These are phyloP conservation scores for Pyrus bretschneideri DNA, from an alignment of 306 rosid genomes.

Conservation along the genomic window DNA sequence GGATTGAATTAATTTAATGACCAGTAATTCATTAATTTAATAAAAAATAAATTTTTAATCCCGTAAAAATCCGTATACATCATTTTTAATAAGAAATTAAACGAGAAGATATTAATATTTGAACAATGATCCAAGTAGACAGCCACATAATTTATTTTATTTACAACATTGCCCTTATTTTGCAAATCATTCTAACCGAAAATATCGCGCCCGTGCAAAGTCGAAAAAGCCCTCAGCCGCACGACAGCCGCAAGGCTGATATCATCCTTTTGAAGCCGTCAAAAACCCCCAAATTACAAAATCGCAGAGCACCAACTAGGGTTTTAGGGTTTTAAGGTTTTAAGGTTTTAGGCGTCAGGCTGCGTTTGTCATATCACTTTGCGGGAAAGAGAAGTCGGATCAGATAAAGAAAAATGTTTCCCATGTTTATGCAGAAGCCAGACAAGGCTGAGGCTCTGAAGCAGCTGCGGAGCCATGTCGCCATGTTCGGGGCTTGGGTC, in stretches of 20 bases:
- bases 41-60: too few species aligned
- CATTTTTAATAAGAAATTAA: too few species aligned
- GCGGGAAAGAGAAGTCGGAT: background rate
- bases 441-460: slow-evolving; percentile 76
- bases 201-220: too few species aligned
- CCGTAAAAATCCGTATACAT: fast-evolving
- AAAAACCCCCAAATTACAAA: background rate
- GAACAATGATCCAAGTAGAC: too few species aligned
- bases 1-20: too few species aligned
- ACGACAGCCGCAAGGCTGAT: too few species aligned
- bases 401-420: slow-evolving; percentile 48
- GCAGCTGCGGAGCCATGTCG: slow-evolving; percentile 76
- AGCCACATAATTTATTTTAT: too few species aligned
- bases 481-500: slow-evolving; percentile 85
- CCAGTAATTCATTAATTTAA: too few species aligned
- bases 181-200: too few species aligned
- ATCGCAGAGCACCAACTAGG: background rate
- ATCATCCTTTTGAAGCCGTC: background rate
- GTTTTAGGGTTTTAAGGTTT: slow-evolving; percentile 1
- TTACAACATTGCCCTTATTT: too few species aligned
- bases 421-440: slow-evolving; percentile 91
- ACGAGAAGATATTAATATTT: too few species aligned
- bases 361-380: background rate
- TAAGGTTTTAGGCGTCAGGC: background rate
- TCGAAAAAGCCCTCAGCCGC: too few species aligned